Percentiles rank a stretch among this genome's conserved stretches.
These are phyloP conservation scores for Hypoxylon lenormandii DNA, from an alignment of 495 filamentous ascomycete genomes.

Conservation along the genomic window DNA sequence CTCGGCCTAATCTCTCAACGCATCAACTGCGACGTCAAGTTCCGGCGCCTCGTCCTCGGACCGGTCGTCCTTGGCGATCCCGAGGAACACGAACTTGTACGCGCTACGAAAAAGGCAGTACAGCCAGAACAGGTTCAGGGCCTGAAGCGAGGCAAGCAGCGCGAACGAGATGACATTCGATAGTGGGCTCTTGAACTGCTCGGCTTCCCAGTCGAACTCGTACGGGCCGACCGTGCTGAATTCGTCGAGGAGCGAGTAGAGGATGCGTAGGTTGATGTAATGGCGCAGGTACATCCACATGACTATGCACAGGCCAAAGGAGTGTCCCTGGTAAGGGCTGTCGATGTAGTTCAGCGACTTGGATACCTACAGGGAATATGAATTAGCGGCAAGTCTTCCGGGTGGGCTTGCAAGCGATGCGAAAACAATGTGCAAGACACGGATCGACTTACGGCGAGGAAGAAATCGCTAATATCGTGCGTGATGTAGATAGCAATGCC, in stretches of 20 bases:
- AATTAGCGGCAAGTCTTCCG: constrained; percentile 7
- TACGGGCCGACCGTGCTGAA: constrained; percentile 90
- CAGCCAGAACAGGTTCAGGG: constrained; percentile 88
- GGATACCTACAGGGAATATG: constrained; percentile 71
- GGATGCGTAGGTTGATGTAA: constrained; percentile 87
- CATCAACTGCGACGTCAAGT: constrained; percentile 57
- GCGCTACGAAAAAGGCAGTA: constrained; percentile 82
- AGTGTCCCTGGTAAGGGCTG: constrained; percentile 77
- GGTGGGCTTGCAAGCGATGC: neutral
- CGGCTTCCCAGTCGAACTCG: constrained; percentile 83
- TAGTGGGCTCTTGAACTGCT: constrained; percentile 84
- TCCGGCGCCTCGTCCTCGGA: constrained; percentile 57
- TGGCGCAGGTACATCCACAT: constrained; percentile 95
- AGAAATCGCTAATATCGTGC: constrained; percentile 95
- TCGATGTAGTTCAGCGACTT: constrained; percentile 95
- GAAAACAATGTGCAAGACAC: neutral
- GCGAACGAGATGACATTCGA: constrained; percentile 77
- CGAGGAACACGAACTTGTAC: constrained; percentile 64
- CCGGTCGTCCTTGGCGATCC: constrained; percentile 65
- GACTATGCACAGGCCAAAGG: constrained; percentile 83
- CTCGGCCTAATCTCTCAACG: too few relatives aligned
- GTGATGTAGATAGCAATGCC: constrained; percentile 97
- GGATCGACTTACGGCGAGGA: constrained; percentile 81
- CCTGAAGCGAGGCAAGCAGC: constrained; percentile 78
- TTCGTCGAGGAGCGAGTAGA: constrained; percentile 85